phyloP scores from a whole-genome alignment of 495 filamentous ascomycete genomes.

The Letharia columbiana region DNA sequence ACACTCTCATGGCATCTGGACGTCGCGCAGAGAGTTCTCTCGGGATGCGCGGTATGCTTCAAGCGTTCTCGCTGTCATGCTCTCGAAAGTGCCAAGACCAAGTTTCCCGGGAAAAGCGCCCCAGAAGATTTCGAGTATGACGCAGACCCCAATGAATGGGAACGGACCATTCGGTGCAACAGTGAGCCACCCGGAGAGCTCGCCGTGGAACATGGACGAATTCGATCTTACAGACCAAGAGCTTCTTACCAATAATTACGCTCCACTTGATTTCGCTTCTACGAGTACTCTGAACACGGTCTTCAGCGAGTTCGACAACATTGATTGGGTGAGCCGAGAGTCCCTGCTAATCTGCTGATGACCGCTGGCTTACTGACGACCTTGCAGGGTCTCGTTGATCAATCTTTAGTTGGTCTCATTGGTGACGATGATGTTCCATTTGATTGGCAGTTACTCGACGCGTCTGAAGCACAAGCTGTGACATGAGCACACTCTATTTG shows the following conservation, averaged over 20 bases:
- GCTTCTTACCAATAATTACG: neutral
- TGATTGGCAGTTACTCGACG: neutral
- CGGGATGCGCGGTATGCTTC: slow-evolving; percentile 22
- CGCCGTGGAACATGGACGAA: neutral
- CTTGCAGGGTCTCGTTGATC: slow-evolving; percentile 1
- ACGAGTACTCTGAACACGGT: slow-evolving; percentile 1
- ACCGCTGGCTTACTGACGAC: neutral
- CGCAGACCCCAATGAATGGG: neutral
- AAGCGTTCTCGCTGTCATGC: slow-evolving; percentile 14
- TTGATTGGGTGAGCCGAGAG: slow-evolving; percentile 7
- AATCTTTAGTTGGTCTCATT: neutral
- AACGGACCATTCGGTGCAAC: neutral
- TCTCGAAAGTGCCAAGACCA: slow-evolving; percentile 8
- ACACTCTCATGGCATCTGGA: slow-evolving; percentile 33
- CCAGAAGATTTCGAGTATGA: neutral
- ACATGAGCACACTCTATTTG: neutral
- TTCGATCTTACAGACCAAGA: neutral
- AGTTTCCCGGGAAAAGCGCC: neutral
- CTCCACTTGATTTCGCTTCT: neutral
- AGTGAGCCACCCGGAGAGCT: neutral
- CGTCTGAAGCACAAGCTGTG: neutral
- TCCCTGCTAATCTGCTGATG: neutral
- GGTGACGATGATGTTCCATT: neutral
- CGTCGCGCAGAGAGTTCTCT: slow-evolving; percentile 8
- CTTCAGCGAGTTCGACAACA: slow-evolving; percentile 4